These are phyloP conservation scores for Astrothelium macrocarpum DNA, from an alignment of 495 filamentous ascomycete species.

Conservation along the genomic window DNA sequence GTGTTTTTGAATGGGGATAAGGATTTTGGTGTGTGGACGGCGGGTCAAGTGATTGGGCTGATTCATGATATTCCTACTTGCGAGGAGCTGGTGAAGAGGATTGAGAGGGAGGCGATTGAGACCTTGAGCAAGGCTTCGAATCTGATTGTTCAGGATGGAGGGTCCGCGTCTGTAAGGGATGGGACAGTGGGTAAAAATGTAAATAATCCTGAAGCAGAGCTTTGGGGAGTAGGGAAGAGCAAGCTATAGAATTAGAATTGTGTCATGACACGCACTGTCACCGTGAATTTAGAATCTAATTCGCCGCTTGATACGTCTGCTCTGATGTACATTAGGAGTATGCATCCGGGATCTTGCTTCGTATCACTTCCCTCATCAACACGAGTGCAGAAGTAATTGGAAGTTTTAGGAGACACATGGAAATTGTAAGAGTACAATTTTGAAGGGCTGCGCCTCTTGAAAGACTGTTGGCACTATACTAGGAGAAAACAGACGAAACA, in stretches of 20 bases:
- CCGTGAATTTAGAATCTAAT: no score
- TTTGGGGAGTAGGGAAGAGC: slow-evolving; percentile 36
- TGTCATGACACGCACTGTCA: background rate
- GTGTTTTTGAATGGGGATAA: slow-evolving; percentile 90
- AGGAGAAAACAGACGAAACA: no score
- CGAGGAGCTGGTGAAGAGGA: slow-evolving; percentile 45
- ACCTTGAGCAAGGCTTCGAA: slow-evolving; percentile 23
- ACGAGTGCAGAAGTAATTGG: no score
- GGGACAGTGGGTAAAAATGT: slow-evolving; percentile 21
- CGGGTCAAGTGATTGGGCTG: slow-evolving; percentile 59
- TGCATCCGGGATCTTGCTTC: no score
- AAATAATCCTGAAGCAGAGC: slow-evolving; percentile 33
- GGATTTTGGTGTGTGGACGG: slow-evolving; percentile 76
- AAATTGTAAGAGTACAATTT: no score
- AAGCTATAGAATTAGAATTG: slow-evolving; percentile 22
- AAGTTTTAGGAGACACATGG: no score
- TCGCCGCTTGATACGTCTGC: no score
- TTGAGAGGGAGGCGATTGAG: slow-evolving; percentile 56
- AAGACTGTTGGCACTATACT: no score
- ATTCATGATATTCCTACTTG: slow-evolving; percentile 64
- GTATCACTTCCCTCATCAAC: no score
- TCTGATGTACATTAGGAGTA: no score
- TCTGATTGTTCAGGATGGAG: slow-evolving; percentile 26
- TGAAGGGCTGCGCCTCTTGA: no score
- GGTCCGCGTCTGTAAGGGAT: slow-evolving; percentile 18